Evolutionary conservation across 2,329 filamentous ascomycete species (phyloP), one percentile per base, ranked within the genome.

Genomic region (Ophiostoma himal-ulmi): DNA sequence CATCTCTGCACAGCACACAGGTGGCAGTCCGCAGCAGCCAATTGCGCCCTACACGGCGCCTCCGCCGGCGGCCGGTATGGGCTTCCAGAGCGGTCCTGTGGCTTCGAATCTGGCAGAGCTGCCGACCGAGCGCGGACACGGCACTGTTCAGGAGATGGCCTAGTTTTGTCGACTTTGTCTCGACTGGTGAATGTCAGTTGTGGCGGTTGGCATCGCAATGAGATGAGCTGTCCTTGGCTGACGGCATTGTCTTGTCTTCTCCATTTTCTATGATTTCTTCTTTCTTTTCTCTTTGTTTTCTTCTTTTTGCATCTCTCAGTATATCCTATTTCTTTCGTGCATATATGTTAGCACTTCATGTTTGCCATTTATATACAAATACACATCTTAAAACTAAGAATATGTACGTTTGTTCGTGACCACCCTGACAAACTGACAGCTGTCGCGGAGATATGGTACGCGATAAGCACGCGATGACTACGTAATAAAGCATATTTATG

Each of bases 91-190:
- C 66, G 73, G 73, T 1, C 73, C 73, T 3, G 69, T 74, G 52
- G 68, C 71, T 37, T 36, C 62, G 69, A 74, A 71, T 26, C 74
- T 72, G 71, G 73, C 75, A 1, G 79, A 80, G 74, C 72, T 80
- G 76, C 73, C 78, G 30, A 73, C 75, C 22, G 70, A 75, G 60
- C 76, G 75, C 57, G 73, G 75, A 3, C 75, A 80, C 70, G 72
- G 76, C 20, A 75, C 79, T 73, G 71, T 78, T 67, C 76, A 76
- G 68, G 78, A 80, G 72, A 70, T 80, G 52, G 52, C 52, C 10
- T 57, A 57, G 52, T 26, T 57, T 11, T 48, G 10, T 44, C 3
- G 39, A 44, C 0, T 30, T 0, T 30, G 30, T 30, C 4, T 30
- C 3, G 30, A 30, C 30, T 30, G 3, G 30, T 30, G 30, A 30